Percentiles rank a stretch among this genome's conserved stretches.
These are phyloP conservation scores for Podaxis sp. DNA, from an alignment of 768 basidiomycete species.

Conservation along the genomic window DNA sequence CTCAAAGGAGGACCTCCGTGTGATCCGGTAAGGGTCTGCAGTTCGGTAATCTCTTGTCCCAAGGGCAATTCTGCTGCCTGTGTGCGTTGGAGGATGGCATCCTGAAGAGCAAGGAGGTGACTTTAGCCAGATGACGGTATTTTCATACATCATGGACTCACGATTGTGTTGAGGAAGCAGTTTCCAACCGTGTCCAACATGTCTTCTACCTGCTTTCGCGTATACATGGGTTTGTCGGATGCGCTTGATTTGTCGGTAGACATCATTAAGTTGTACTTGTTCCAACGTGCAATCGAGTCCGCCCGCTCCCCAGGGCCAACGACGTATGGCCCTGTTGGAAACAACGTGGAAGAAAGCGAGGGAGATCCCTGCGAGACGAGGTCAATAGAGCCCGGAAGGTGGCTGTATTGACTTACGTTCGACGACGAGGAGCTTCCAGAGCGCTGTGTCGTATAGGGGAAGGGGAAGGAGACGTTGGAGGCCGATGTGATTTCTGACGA, in stretches of 20 bases:
- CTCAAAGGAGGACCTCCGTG: conserved; percentile 3
- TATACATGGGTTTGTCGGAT: conserved; percentile 26
- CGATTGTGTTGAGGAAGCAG: conserved; percentile 28
- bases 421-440: conserved; percentile 10
- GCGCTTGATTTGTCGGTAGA: background rate
- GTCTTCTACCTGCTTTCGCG: conserved; percentile 29
- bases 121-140: background rate
- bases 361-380: conserved; percentile 15
- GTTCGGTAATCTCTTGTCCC: conserved; percentile 9
- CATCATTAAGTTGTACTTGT: conserved; percentile 6
- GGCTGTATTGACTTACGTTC: conserved; percentile 1
- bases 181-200: conserved; percentile 29
- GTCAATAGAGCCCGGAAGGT: conserved; percentile 13
- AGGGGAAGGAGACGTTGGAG: conserved; percentile 8
- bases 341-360: conserved; percentile 16
- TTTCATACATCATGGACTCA: conserved; percentile 11
- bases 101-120: background rate
- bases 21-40: conserved; percentile 11
- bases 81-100: conserved; percentile 12
- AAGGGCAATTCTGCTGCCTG: conserved; percentile 7
- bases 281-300: conserved; percentile 6
- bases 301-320: conserved; percentile 6
- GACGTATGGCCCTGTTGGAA: conserved; percentile 10
- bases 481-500: conserved; percentile 24
- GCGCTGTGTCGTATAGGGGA: conserved; percentile 10